Evolutionary conservation across 306 rosid species (phyloP).

Genomic region (Boehmeria nivea): DNA sequence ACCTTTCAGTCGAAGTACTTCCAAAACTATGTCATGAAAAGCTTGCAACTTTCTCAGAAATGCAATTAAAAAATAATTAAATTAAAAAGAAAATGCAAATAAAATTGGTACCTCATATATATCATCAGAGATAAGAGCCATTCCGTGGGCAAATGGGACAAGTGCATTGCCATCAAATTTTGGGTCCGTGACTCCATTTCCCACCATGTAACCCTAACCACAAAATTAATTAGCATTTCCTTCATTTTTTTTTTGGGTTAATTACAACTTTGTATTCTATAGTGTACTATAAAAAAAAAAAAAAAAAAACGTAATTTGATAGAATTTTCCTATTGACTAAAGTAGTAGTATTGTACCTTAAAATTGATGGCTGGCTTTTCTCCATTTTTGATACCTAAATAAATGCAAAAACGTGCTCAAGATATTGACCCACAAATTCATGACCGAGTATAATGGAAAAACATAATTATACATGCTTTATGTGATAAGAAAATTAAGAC

Average conservation of each 20-base stretch:
- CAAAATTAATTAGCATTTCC: not conserved
- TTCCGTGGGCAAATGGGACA: conserved; percentile 76
- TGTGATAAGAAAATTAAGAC: not conserved
- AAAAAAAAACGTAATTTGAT: too few relatives aligned
- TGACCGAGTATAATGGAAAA: not conserved
- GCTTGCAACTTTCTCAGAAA: not conserved
- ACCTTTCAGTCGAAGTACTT: not conserved
- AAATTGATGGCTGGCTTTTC: conserved; percentile 51
- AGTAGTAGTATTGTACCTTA: conserved; percentile 34
- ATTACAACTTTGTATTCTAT: too few relatives aligned
- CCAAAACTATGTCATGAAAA: not conserved
- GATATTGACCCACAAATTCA: not conserved
- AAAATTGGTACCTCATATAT: conserved; percentile 41
- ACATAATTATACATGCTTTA: not conserved
- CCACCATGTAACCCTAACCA: conserved; percentile 70
- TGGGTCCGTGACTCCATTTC: conserved; percentile 70
- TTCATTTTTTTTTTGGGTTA: not conserved
- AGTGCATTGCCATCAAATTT: conserved; percentile 57
- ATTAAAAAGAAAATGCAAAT: not conserved
- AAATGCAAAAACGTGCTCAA: not conserved
- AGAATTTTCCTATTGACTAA: not conserved
- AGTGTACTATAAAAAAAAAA: not conserved
- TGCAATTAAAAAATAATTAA: too few relatives aligned
- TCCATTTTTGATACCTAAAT: conserved; percentile 39
- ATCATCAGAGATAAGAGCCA: conserved; percentile 67